Conservation (phyloP, 73 alveolate genomes). For the Paramecium pentaurelia region DNA sequence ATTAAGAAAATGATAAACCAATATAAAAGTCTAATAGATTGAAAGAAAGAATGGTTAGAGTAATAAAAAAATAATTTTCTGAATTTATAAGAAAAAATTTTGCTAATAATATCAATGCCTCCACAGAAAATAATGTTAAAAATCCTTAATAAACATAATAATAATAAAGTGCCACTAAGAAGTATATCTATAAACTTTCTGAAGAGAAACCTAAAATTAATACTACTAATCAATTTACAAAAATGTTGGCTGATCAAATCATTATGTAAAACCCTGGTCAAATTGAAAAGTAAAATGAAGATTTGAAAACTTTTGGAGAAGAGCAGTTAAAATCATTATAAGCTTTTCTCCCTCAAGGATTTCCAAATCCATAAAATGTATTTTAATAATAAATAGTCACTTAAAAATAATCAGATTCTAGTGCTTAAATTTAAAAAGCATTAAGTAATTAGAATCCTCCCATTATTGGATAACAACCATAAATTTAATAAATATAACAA, state of each 20-base stretch:
- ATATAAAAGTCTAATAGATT: not conserved
- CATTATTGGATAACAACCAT: not conserved
- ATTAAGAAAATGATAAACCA: not conserved
- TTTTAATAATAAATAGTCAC: not conserved
- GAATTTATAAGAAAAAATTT: conserved; percentile 26
- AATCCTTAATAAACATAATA: not conserved
- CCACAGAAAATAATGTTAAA: not conserved
- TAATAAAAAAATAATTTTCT: not conserved
- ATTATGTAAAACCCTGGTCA: not conserved
- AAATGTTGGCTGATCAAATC: not conserved
- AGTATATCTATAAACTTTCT: not conserved
- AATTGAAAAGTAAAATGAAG: not conserved
- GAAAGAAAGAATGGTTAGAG: conserved; percentile 23
- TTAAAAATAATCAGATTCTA: not conserved
- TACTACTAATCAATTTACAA: not conserved
- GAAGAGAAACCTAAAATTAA: not conserved
- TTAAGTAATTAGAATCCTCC: not conserved
- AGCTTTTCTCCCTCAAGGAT: not conserved
- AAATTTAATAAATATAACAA: not conserved
- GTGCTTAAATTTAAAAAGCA: not conserved
- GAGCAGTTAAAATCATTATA: not conserved
- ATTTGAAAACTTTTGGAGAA: not conserved
- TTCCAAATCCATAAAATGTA: not conserved
- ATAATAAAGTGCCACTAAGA: not conserved
- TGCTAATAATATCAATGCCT: not conserved